Base-by-base conservation (phyloP, 1,284 basidiomycete genomes). In the Ustilago esculenta region DNA sequence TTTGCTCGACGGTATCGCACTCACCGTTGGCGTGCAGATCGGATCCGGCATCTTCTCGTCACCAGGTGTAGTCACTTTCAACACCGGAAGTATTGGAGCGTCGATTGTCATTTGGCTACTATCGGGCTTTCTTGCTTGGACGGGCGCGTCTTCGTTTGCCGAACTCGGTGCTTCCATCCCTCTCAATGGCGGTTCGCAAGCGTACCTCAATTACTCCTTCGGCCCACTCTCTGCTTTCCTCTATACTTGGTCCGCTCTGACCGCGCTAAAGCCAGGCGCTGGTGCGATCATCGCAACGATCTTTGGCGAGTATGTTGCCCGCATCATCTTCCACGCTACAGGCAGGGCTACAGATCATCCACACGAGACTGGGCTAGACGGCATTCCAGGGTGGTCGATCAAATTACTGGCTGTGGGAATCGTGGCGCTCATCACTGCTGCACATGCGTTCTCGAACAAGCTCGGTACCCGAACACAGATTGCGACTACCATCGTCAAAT, bases 351-450 rank as follows among this genome's bases (percentile, higher is more conserved):
- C 59, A 17, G 89, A 69, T 84, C 91, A 63, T 86, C 91, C 77
- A 89, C 88, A 87, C 88, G 90, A 78, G 85, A 84, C 54, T 86
- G 78, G 86, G 88, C 54, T 72, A 7, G 88, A 91, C 76, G 88
- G 87, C 37, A 89, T 95, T 51, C 92, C 94, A 29, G 87, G 90
- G 66, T 96, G 92, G 93, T 88, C 90, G n/a, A 92, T 92, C 84
- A 96, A 95, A 84, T 83, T 94, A 57, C 92, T 91, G 23, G 95
- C 92, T 8, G 83, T 87, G 33, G 82, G 86, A 37, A 91, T 92
- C 51, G 87, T 96, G 20, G 61, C 89, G 3, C 51, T 90, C 33
- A 88, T 96, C 25, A 89, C 90, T 0, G 70, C 87, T 6, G 84
- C 97, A 3, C 94, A 94, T 79, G 86, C 92, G 7, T 88, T 90